Conservation (phyloP, 1,139 yeast genomes). For the Taiozyma onychis region DNA sequence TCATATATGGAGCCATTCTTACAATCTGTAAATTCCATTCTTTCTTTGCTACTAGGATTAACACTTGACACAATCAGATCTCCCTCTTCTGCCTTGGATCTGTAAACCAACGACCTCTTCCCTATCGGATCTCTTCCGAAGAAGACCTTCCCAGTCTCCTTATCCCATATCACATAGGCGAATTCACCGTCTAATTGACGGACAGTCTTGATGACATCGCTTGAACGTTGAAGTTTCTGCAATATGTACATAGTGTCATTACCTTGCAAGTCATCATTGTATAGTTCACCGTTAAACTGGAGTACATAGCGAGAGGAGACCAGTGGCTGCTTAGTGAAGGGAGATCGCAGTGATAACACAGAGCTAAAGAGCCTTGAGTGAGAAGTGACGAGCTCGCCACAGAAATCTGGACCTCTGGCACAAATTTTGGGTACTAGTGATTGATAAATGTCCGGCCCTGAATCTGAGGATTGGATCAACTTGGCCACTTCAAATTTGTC, state of each 20-base stretch:
- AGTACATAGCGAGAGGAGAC: constrained; percentile 33
- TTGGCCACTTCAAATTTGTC: neutral
- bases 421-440: constrained; percentile 39
- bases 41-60: constrained; percentile 28
- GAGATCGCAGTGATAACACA: constrained; percentile 72
- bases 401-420: constrained; percentile 52
- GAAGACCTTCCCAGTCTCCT: constrained; percentile 35
- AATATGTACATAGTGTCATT: constrained; percentile 48
- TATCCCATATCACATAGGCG: constrained; percentile 55
- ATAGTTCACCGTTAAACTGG: constrained; percentile 89
- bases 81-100: constrained; percentile 26
- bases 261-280: constrained; percentile 46
- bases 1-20: constrained; percentile 41
- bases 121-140: constrained; percentile 88
- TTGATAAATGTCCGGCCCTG: constrained; percentile 14
- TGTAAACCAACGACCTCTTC: constrained; percentile 63
- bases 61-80: constrained; percentile 42
- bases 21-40: constrained; percentile 43
- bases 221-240: constrained; percentile 21
- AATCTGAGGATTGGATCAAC: neutral
- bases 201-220: constrained; percentile 31
- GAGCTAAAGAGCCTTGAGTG: constrained; percentile 48
- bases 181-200: constrained; percentile 70
- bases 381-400: constrained; percentile 18
- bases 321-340: constrained; percentile 71